Conservation (phyloP, 805 yeast species). For the Candida railenensis region DNA sequence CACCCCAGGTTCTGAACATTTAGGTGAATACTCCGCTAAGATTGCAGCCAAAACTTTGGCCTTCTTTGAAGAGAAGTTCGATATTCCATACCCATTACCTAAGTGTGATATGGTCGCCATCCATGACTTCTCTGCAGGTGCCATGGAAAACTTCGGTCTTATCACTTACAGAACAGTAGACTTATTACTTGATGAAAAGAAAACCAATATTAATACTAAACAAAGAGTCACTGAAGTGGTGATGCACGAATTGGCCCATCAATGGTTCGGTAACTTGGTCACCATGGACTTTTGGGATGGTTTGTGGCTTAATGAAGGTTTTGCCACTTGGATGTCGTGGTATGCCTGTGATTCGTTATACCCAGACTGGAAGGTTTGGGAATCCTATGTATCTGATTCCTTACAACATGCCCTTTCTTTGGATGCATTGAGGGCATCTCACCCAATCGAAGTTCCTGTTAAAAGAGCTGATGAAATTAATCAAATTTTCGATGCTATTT, state of each 20-base stretch:
- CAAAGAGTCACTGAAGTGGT: conserved; percentile 83
- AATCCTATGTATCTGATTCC: conserved; percentile 74
- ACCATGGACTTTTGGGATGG: conserved; percentile 95
- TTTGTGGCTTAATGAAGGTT: conserved; percentile 85
- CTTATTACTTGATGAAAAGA: conserved; percentile 67
- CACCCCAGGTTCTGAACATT: conserved; percentile 71
- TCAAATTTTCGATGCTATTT: conserved; percentile 83
- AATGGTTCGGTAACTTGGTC: conserved; percentile 88
- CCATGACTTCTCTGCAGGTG: conserved; percentile 83
- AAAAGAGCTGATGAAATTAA: conserved; percentile 75
- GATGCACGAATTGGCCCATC: conserved; percentile 87
- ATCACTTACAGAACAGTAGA: conserved; percentile 80
- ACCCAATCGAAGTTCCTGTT: conserved; percentile 83
- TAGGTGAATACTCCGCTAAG: conserved; percentile 72
- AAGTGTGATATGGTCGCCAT: conserved; percentile 81
- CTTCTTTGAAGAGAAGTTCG: conserved; percentile 71
- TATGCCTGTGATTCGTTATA: conserved; percentile 71
- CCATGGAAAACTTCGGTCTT: conserved; percentile 86
- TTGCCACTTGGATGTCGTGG: conserved; percentile 92
- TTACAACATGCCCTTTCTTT: conserved; percentile 72
- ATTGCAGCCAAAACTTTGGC: conserved; percentile 72
- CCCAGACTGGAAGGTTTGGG: conserved; percentile 89
- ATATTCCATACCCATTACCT: conserved; percentile 75
- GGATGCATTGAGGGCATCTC: conserved; percentile 80
- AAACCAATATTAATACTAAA: conserved; percentile 61